Evolutionary conservation across 1,139 yeast species (phyloP), one percentile per base, ranked within the genome.

Genomic region (Pichia sp.): DNA sequence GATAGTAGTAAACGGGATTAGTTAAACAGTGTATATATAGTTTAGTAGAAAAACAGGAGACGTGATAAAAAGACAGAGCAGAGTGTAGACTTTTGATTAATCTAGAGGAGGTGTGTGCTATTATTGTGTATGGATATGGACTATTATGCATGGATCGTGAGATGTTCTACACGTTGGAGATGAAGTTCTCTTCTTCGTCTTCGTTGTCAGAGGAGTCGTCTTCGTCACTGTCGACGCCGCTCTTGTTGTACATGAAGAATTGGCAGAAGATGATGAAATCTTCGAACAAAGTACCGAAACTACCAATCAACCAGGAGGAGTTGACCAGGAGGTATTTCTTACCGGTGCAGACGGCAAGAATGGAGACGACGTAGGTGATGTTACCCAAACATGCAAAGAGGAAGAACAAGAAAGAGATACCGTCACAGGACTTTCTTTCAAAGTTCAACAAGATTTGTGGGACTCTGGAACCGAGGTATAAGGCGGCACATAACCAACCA

Each of bases 311-410:
- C 99, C 99, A 93, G 20, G 96, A 85, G 7, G 90, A 79, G 65
- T 91, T 93, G 42, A 91, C 85, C 62, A 87, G 65, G 34, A 91
- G 66, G 58, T 88, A 91, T 51, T 79, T 72, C 63, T 76, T 73
- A 48, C 89, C 81, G 46, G 83, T 71, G 56, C 88, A 89, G 40
- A 90, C 87, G 38, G 85, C 77, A 44, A 91, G 69, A 48, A 91
- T 91, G 15, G 95, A 85, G 24, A 88, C 76, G 36, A 91, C 96
- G 59, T 89, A 91, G 0, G 96, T 88, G 62, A 87, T 72, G 65
- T 91, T 91, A 40, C 98, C 98, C 51, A 91, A 70, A 65, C 96
- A 89, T 32, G 98, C 97, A 73, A 91, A 90, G 35, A 90, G 70
- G 68, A 91, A 91, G 67, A 91, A 91, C 75, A 91, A 74, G 63